Evolutionary conservation across 768 basidiomycete species (phyloP).

Genomic region (Trametes maxima): DNA sequence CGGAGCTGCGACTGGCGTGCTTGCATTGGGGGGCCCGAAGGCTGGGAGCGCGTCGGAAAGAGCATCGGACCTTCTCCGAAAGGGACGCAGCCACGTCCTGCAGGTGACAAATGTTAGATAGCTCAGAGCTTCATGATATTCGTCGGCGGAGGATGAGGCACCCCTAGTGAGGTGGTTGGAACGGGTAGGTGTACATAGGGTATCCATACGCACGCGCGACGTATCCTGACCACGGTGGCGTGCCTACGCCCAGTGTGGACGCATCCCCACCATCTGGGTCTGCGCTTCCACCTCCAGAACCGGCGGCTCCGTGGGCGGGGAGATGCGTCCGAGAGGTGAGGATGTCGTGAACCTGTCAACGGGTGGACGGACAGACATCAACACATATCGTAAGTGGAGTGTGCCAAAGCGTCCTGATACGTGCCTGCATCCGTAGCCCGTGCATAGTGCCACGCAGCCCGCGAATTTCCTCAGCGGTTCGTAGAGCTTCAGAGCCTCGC

Average conservation of each 20-base stretch:
- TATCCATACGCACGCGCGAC: slow-evolving; percentile 15
- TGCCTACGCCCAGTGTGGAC: slow-evolving; percentile 1
- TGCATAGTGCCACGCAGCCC: slow-evolving; percentile 69
- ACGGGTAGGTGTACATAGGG: slow-evolving; percentile 3
- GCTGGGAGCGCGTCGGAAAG: not conserved
- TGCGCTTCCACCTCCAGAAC: not conserved
- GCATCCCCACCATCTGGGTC: not conserved
- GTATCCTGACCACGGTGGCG: slow-evolving; percentile 19
- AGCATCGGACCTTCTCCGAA: not conserved
- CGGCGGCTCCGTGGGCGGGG: not conserved
- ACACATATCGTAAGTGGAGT: not conserved
- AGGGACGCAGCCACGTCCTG: not conserved
- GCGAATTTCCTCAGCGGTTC: slow-evolving; percentile 74
- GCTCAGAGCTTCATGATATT: slow-evolving; percentile 23
- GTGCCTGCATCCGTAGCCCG: slow-evolving; percentile 78
- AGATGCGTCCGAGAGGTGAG: slow-evolving; percentile 19
- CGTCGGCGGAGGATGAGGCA: slow-evolving; percentile 13
- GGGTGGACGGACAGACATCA: not conserved
- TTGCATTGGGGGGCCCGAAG: too few species aligned
- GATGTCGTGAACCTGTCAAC: slow-evolving; percentile 24
- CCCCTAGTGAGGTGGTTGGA: slow-evolving; percentile 6
- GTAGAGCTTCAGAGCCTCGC: slow-evolving; percentile 62
- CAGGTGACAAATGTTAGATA: not conserved
- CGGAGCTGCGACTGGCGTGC: not conserved
- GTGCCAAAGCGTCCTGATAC: slow-evolving; percentile 21